Evolutionary conservation across 75 land plant species (phyloP).

Genomic region (Ceratopteris richardii): DNA sequence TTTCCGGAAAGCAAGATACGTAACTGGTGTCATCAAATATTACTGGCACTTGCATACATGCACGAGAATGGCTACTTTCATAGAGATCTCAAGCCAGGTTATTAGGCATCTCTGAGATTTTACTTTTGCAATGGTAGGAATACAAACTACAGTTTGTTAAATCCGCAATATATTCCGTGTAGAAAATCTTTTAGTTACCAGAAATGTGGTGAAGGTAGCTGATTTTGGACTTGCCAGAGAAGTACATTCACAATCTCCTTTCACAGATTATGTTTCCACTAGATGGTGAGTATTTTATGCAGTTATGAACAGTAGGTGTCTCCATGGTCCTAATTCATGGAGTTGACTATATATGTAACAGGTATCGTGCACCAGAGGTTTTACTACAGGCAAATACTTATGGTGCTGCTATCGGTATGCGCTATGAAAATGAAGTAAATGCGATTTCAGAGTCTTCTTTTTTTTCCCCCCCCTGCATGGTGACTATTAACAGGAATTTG

Average conservation of each 20-base stretch:
- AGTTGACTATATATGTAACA: background rate
- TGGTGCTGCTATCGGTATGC: slow-evolving; percentile 19
- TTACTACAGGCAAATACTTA: slow-evolving; percentile 21
- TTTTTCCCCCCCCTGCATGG: no score
- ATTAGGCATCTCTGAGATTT: background rate
- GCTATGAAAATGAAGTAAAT: background rate
- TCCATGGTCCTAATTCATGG: no score
- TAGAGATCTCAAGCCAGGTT: slow-evolving; percentile 95
- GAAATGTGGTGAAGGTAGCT: slow-evolving; percentile 83
- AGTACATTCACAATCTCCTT: slow-evolving; percentile 65
- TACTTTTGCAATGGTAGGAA: no score
- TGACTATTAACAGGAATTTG: no score
- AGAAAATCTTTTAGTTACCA: slow-evolving; percentile 91
- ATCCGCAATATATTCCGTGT: no score
- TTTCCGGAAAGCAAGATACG: slow-evolving; percentile 83
- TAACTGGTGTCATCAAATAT: slow-evolving; percentile 87
- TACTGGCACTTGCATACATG: slow-evolving; percentile 93
- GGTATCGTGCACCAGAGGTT: slow-evolving; percentile 46
- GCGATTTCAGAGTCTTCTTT: no score
- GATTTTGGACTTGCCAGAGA: slow-evolving; percentile 99
- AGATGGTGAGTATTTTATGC: slow-evolving; percentile 59
- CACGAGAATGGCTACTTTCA: slow-evolving; percentile 89
- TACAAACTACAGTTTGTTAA: no score
- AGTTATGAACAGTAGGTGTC: no score
- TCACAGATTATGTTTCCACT: slow-evolving; percentile 95